These are phyloP conservation scores for Chlorophyllum brunneum DNA, from an alignment of 768 basidiomycete species.

Conservation along the genomic window DNA sequence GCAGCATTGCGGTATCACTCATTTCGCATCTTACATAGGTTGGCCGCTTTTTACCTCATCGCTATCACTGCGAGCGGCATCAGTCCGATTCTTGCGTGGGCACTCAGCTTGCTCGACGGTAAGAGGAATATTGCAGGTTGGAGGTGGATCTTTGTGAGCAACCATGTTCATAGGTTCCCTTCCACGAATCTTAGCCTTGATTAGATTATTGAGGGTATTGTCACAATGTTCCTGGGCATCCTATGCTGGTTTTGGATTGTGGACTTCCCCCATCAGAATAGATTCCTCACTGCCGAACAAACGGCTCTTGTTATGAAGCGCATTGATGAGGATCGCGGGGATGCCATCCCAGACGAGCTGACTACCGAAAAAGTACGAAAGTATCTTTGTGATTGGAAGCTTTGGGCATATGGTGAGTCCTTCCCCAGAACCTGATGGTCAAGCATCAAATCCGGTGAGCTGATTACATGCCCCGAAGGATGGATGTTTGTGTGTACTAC, in stretches of 20 bases:
- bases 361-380: conserved; percentile 31
- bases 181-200: neutral
- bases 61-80: conserved; percentile 37
- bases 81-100: conserved; percentile 42
- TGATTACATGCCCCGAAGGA: conserved; percentile 21
- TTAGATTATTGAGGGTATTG: conserved; percentile 43
- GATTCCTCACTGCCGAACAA: conserved; percentile 38
- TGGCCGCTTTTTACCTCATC: conserved; percentile 38
- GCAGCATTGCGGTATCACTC: neutral
- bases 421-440: neutral
- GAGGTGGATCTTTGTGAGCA: conserved; percentile 47
- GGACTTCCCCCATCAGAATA: conserved; percentile 45
- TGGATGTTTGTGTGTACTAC: conserved; percentile 41
- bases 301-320: conserved; percentile 41
- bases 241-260: conserved; percentile 40
- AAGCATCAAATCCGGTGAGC: conserved; percentile 2
- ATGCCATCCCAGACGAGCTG: conserved; percentile 40
- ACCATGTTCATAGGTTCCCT: neutral
- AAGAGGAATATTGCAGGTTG: conserved; percentile 38
- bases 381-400: conserved; percentile 41
- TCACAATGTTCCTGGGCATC: conserved; percentile 37
- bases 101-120: conserved; percentile 36
- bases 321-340: conserved; percentile 48
- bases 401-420: conserved; percentile 41
- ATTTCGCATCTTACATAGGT: conserved; percentile 18